Evolutionary conservation across 208 protist genomes (phyloP), one percentile per base, ranked within the genome.

Genomic region (Leishmania aethiopica): DNA sequence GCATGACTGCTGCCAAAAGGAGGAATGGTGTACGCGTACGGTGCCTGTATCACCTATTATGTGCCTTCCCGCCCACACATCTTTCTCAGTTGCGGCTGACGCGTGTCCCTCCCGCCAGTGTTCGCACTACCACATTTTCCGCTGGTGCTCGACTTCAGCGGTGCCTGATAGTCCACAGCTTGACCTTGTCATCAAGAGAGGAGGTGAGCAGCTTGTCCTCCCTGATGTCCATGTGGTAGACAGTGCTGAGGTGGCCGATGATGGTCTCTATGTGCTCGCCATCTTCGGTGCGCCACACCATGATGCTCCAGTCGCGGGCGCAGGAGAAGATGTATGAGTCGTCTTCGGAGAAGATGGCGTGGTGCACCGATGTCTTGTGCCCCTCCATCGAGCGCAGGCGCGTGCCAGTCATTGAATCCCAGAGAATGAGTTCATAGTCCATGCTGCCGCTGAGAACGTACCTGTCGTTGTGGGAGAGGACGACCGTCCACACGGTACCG

Each of bases 241-340:
- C 93, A 35, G 95, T 97, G 87, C 88, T 95, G 45, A 86, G 75
- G 83, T 98, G 95, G 19, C 93, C 95, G 2, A 82, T 78, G 77
- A 98, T 88, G 8, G 93, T 98, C 72, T 96, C 91, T 40, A 92
- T 85, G 42, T 86, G 90, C 75, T 95, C 88, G 28, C 86, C 93
- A 32, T 91, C 89, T 35, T 80, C 80, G 0, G 88, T 91, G 57
- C 92, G 86, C 95, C 95, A 97, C 57, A 93, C 88, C 93, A 92
- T 96, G 51, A 97, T 86, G 51, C 86, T 90, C 85, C 92, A 93
- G 83, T 97, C 95, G 40, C 93, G 89, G 53, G 93, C 91, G 79
- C 92, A 96, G 25, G 93, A 96, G 69, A 93, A 93, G 64, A 98
- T 93, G 83, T 97, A 96, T 71, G 93, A 91, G 83, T 95, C 92